Conservation (phyloP, 2,329 filamentous ascomycete genomes). For the Nigrospora osmanthi region DNA sequence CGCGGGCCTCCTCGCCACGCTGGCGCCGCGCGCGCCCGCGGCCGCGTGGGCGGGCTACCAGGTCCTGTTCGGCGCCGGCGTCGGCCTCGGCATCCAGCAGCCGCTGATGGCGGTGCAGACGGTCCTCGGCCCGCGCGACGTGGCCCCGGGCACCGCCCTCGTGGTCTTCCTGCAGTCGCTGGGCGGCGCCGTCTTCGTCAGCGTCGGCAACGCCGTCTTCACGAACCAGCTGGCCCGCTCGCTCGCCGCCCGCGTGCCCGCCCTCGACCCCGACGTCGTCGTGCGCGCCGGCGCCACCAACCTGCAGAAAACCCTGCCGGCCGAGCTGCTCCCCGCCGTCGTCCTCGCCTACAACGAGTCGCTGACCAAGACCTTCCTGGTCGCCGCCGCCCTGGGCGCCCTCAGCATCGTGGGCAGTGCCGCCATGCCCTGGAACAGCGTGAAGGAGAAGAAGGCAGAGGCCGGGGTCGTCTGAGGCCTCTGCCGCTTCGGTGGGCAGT, state of each 20-base stretch:
- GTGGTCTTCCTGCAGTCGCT: constrained; percentile 35
- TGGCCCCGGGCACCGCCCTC: constrained; percentile 16
- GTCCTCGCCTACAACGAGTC: constrained; percentile 35
- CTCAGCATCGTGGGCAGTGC: constrained; percentile 33
- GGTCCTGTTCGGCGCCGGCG: constrained; percentile 29
- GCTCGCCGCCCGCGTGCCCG: constrained; percentile 25
- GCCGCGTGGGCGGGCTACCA: constrained; percentile 34
- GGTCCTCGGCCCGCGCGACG: constrained; percentile 18
- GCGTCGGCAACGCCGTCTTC: constrained; percentile 43
- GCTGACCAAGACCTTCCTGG: constrained; percentile 31
- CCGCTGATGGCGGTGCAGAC: constrained; percentile 33
- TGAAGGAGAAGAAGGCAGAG: constrained; percentile 44
- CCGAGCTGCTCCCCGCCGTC: constrained; percentile 23
- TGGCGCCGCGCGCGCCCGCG: constrained; percentile 18
- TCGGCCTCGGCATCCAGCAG: constrained; percentile 31
- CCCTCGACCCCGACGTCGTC: constrained; percentile 22
- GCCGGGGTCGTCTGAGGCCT: background rate
- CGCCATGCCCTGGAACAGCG: constrained; percentile 45
- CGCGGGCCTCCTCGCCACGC: constrained; percentile 30
- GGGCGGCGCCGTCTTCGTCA: constrained; percentile 40
- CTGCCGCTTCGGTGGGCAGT: too few relatives aligned
- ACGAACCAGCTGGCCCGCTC: constrained; percentile 34
- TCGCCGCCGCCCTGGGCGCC: constrained; percentile 34
- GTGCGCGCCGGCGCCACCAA: constrained; percentile 28
- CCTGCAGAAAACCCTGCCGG: constrained; percentile 19